phyloP scores from a whole-genome alignment of 2,329 filamentous ascomycete species.

The Zymoseptoria tritici region DNA sequence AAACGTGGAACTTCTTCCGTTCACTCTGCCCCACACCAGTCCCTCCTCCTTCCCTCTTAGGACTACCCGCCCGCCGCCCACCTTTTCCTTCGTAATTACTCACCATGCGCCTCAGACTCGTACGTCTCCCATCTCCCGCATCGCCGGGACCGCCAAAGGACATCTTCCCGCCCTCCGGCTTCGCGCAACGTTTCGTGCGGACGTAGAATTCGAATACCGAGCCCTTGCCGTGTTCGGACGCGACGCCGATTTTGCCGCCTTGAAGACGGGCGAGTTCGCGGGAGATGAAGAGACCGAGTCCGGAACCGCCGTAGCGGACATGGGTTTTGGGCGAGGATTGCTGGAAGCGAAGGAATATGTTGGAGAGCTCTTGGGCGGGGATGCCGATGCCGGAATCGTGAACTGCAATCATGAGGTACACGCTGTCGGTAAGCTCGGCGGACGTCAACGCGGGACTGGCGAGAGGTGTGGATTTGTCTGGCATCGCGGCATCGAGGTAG shows the following conservation, averaged over 20 bases:
- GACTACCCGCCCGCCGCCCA: neutral
- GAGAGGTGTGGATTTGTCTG: constrained; percentile 1
- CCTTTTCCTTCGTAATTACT: neutral
- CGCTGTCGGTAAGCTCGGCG: neutral
- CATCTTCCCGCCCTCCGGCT: neutral
- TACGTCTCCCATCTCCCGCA: neutral
- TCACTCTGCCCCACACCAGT: too few species aligned
- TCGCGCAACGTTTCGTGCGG: constrained; percentile 51
- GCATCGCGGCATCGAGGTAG: neutral
- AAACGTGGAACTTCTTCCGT: constrained; percentile 22
- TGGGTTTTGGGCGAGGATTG: constrained; percentile 65
- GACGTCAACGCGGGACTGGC: constrained; percentile 42
- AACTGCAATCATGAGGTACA: constrained; percentile 63
- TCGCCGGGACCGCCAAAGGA: neutral
- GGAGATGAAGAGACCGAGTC: constrained; percentile 63
- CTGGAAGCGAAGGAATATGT: constrained; percentile 31
- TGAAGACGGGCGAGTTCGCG: constrained; percentile 60
- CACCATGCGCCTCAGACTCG: neutral
- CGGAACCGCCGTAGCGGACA: constrained; percentile 41
- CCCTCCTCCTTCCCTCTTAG: neutral
- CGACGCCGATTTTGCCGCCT: constrained; percentile 60
- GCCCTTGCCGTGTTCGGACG: constrained; percentile 52
- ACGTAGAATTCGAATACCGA: constrained; percentile 70
- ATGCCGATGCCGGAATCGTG: constrained; percentile 63
- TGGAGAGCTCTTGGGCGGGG: neutral